A percentile compares a stretch with the other conserved stretches of the same genome.
These are phyloP conservation scores for Canna indica DNA, from an alignment of 176 grass and related monocot genomes.

Conservation along the genomic window DNA sequence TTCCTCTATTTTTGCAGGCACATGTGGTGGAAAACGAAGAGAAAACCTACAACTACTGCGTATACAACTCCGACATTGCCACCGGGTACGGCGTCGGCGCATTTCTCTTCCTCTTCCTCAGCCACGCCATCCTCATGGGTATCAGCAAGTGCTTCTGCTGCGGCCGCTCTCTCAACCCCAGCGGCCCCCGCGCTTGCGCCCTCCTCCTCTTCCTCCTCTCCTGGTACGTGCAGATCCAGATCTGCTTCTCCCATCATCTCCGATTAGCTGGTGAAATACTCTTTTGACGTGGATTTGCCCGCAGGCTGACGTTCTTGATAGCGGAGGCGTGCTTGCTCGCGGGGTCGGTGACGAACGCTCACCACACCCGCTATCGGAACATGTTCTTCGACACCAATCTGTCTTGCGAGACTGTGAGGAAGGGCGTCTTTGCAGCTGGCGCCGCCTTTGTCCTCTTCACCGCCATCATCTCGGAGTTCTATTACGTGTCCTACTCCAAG, in stretches of 20 bases:
- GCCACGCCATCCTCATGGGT: conserved; percentile 45
- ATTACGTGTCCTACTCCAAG: conserved; percentile 61
- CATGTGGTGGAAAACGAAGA: conserved; percentile 1
- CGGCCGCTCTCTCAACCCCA: conserved; percentile 44
- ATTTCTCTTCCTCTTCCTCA: conserved; percentile 44
- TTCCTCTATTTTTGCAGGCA: conserved; percentile 17
- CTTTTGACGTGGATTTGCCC: background rate
- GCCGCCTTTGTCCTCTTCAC: conserved; percentile 86
- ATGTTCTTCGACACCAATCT: background rate
- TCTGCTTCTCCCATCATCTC: background rate
- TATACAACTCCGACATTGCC: conserved; percentile 54
- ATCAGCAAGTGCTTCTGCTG: conserved; percentile 77
- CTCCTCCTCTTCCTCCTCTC: conserved; percentile 9
- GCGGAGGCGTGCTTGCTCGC: conserved; percentile 86
- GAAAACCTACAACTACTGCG: conserved; percentile 34
- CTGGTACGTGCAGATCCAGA: conserved; percentile 4
- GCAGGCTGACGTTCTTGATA: conserved; percentile 69
- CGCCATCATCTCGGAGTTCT: conserved; percentile 41
- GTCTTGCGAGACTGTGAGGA: conserved; percentile 45
- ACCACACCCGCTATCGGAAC: conserved; percentile 61
- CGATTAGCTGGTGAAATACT: too few species aligned
- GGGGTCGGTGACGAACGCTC: conserved; percentile 65
- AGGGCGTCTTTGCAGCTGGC: conserved; percentile 78
- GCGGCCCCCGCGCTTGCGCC: conserved; percentile 43
- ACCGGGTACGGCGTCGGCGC: conserved; percentile 61